phyloP scores from a whole-genome alignment of 1,284 basidiomycete species.

The Phlebopus sp. region DNA sequence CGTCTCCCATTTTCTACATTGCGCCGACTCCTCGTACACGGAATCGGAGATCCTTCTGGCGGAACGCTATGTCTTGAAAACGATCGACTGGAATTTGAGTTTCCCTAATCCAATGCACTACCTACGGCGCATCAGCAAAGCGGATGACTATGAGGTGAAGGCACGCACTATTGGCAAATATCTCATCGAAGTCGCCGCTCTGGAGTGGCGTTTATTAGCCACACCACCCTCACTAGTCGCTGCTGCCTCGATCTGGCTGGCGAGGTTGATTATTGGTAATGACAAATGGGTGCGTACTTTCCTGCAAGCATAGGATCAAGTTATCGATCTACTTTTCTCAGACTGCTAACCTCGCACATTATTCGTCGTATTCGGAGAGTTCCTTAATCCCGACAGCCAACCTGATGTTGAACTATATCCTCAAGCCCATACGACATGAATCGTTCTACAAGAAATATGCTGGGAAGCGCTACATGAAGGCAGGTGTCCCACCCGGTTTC shows the following conservation, averaged over 20 bases:
- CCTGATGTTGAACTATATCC: conserved; percentile 90
- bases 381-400: conserved; percentile 86
- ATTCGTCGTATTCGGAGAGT: conserved; percentile 86
- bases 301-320: not conserved
- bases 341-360: conserved; percentile 88
- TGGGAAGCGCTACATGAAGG: conserved; percentile 83
- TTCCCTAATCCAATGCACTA: conserved; percentile 96
- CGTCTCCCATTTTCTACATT: conserved; percentile 83
- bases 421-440: conserved; percentile 72
- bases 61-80: conserved; percentile 90
- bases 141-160: conserved; percentile 93
- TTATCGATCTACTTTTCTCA: conserved; percentile 28
- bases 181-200: conserved; percentile 84
- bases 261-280: conserved; percentile 77
- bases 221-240: conserved; percentile 85
- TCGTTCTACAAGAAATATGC: conserved; percentile 85
- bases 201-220: conserved; percentile 84
- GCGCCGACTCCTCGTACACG: conserved; percentile 86
- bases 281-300: conserved; percentile 76
- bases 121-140: conserved; percentile 90
- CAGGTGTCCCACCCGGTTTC: conserved; percentile 26
- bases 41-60: conserved; percentile 90
- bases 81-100: conserved; percentile 88
- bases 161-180: conserved; percentile 92
- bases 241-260: conserved; percentile 91